phyloP scores from a whole-genome alignment of 1,284 basidiomycete genomes.

The Pascua sp. region DNA sequence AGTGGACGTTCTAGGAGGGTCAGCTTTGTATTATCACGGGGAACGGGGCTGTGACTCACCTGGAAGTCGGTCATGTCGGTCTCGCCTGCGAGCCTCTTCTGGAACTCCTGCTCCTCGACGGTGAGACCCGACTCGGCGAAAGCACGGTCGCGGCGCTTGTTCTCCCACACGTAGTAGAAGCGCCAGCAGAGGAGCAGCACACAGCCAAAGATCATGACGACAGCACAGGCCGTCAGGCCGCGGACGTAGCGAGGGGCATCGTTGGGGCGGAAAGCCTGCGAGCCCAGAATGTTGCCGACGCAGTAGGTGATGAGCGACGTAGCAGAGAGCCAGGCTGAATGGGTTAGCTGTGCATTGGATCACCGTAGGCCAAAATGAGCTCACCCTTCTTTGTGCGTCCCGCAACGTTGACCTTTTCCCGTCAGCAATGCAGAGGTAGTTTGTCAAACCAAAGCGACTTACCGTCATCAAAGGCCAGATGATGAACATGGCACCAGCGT shows the following conservation, averaged over 20 bases:
- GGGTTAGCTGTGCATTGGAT: no score
- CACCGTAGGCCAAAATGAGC: conserved; percentile 14
- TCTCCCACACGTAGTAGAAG: conserved; percentile 16
- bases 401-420: conserved; percentile 20
- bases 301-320: conserved; percentile 23
- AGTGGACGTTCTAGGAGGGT: conserved; percentile 12
- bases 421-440: no score
- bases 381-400: conserved; percentile 31
- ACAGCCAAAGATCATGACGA: conserved; percentile 4
- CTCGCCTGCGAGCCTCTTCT: conserved; percentile 21
- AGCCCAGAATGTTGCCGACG: conserved; percentile 24
- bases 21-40: conserved; percentile 2
- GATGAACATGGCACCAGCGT: conserved; percentile 24
- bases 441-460: no score
- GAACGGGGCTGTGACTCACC: background rate
- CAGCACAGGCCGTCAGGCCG: conserved; percentile 8
- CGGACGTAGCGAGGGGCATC: conserved; percentile 7
- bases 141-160: conserved; percentile 18
- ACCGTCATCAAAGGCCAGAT: conserved; percentile 26
- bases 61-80: conserved; percentile 20
- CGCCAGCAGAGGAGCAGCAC: conserved; percentile 12
- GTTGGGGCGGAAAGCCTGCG: conserved; percentile 19
- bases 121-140: conserved; percentile 16
- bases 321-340: conserved; percentile 14
- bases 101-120: conserved; percentile 18